phyloP scores from a whole-genome alignment of 768 basidiomycete genomes.

The Tricholoma sp. region DNA sequence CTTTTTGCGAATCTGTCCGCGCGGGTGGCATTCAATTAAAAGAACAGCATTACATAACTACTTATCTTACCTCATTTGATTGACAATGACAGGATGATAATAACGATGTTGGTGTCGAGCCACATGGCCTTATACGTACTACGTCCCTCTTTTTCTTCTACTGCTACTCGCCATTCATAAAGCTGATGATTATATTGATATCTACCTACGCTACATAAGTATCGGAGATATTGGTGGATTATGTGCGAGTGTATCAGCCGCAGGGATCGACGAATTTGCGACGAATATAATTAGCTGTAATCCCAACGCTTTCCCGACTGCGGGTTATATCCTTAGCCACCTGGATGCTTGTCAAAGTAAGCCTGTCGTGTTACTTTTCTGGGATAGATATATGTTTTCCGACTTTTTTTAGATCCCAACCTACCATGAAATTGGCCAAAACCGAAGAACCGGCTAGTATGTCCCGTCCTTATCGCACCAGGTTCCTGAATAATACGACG shows the following conservation, averaged over 20 bases:
- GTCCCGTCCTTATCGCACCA: neutral
- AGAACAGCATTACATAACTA: no score
- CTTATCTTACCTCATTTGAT: no score
- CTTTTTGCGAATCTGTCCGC: no score
- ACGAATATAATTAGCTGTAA: slow-evolving; percentile 70
- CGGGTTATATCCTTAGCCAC: slow-evolving; percentile 55
- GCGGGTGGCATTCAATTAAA: no score
- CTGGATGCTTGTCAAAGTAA: slow-evolving; percentile 52
- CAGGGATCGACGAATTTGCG: slow-evolving; percentile 47
- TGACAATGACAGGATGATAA: no score
- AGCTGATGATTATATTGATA: no score
- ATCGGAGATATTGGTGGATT: slow-evolving; percentile 69
- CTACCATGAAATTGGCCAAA: neutral
- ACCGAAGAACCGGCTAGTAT: neutral
- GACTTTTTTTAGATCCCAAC: neutral
- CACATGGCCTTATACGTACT: no score
- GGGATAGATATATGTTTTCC: neutral
- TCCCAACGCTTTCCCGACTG: slow-evolving; percentile 61
- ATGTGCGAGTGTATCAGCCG: slow-evolving; percentile 78
- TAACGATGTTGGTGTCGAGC: no score
- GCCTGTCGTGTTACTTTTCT: slow-evolving; percentile 21
- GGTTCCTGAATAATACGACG: neutral
- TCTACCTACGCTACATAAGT: no score
- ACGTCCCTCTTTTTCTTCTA: no score
- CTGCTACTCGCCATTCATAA: no score